Evolutionary conservation across 371 early-diverging fungal species (phyloP), one percentile per base, ranked within the genome.

Genomic region (Furculomyces boomerangus): DNA sequence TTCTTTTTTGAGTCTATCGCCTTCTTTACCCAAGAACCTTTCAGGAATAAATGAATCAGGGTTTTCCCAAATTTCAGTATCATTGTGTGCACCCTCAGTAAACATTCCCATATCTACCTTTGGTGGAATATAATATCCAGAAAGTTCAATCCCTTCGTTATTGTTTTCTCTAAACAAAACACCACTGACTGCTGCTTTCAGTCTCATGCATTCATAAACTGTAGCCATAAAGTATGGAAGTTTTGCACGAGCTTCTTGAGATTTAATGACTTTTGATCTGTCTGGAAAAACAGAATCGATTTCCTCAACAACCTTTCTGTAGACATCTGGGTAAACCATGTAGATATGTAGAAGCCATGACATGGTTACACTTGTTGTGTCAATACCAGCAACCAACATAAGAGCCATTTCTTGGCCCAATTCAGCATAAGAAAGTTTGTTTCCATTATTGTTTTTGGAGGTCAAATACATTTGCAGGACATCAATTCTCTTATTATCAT

Each of bases 161-260:
- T 69, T 70, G 2, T 59, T 57, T 1, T 51, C 50, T 32, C 73
- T 60, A 1, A 60, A 57, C 2, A 71, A 31, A 24, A 50, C 53
- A 10, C 59, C 57, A 10, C 63, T 41, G 1, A 58, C 67, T 0
- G 60, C 51, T 0, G 71, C 54, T 14, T 43, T 54, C 0, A 68
- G 26, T 2, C 74, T 64, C 59, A 73, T 57, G 0, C 67, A 50
- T 49, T 73, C 74, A 43, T 49, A 46, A 20, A 73, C 25, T 0
- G 65, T 62, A 0, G 74, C 74, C 0, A 63, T 57, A n/a, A 73
- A 53, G 18, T 61, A 67, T 0, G 68, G 67, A 26, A 71, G 45
- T 1, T 32, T 35, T 5, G 26, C 16, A 7, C 57, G 46, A 20
- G 60, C 64, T 27, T 63, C 56, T 0, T 57, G 55, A 27, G 39